phyloP scores from a whole-genome alignment of 305 asterid species.

The Fraxinus latifolia region DNA sequence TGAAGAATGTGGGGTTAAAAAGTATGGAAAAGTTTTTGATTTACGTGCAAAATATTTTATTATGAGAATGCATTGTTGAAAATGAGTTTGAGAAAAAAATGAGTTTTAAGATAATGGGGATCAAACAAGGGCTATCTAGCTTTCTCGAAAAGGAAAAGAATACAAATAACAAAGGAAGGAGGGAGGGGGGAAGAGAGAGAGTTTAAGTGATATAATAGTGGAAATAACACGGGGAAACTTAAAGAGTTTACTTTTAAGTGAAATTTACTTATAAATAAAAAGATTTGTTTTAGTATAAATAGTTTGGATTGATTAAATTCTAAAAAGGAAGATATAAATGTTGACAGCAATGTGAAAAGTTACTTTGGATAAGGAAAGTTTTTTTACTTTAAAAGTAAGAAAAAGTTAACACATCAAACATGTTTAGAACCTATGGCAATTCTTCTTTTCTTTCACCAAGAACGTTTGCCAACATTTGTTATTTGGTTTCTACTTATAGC shows the following conservation, averaged over 20 bases:
- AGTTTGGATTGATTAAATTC: not conserved
- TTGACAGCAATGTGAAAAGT: not conserved
- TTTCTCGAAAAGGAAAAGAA: not conserved
- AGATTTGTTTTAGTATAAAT: not conserved
- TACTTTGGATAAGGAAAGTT: not conserved
- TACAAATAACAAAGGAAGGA: not conserved
- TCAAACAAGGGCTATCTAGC: not conserved
- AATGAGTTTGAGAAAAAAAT: no score
- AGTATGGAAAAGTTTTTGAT: no score
- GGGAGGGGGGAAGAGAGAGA: not conserved
- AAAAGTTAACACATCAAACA: not conserved
- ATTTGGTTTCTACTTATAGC: slow-evolving; percentile 3
- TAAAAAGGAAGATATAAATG: not conserved
- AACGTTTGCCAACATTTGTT: not conserved
- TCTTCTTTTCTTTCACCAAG: slow-evolving; percentile 1
- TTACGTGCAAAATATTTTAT: no score
- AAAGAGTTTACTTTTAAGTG: not conserved
- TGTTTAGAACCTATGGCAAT: slow-evolving; percentile 9
- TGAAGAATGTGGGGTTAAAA: no score
- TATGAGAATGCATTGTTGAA: no score
- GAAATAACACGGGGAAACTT: not conserved
- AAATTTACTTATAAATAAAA: not conserved
- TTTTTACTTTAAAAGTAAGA: not conserved
- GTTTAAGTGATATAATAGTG: not conserved
- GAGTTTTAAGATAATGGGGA: no score